A percentile compares a stretch with the other conserved stretches of the same genome.
These are phyloP conservation scores for Buddleja alternifolia DNA, from an alignment of 257 asterid species.

Conservation along the genomic window DNA sequence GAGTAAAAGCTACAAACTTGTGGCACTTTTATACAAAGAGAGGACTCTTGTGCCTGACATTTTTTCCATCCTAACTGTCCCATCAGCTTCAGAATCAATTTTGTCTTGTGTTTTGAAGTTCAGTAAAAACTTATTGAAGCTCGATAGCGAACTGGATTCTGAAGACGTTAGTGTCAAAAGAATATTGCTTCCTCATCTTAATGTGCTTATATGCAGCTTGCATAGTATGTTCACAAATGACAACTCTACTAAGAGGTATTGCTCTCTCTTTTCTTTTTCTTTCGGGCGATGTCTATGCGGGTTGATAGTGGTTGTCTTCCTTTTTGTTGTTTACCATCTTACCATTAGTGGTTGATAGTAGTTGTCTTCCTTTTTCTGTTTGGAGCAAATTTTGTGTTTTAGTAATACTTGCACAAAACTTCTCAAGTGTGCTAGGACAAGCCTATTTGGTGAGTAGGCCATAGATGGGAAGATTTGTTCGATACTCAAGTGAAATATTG, in stretches of 20 bases:
- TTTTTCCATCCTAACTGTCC: conserved; percentile 67
- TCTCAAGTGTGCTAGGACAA: neutral
- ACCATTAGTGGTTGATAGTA: neutral
- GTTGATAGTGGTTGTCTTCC: conserved; percentile 5
- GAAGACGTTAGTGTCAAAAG: conserved; percentile 51
- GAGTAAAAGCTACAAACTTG: conserved; percentile 81
- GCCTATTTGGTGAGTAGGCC: neutral
- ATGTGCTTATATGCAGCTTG: conserved; percentile 68
- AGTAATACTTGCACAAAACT: neutral
- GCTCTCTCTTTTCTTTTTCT: conserved; percentile 7
- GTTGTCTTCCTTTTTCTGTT: neutral
- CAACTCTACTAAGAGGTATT: conserved; percentile 63
- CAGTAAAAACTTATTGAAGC: conserved; percentile 75
- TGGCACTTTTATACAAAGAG: conserved; percentile 62
- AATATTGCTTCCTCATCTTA: conserved; percentile 68
- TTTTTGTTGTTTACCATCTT: neutral
- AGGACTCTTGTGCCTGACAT: conserved; percentile 81
- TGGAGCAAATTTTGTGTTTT: neutral
- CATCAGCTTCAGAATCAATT: conserved; percentile 74
- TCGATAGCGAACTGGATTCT: conserved; percentile 60
- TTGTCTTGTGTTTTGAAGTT: conserved; percentile 70
- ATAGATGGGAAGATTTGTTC: neutral
- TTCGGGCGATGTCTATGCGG: neutral
- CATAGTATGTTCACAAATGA: conserved; percentile 53
- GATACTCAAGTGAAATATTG: neutral